Evolutionary conservation across 1,284 basidiomycete species (phyloP), one percentile per base, ranked within the genome.

Genomic region (Boletus semigastroideus): DNA sequence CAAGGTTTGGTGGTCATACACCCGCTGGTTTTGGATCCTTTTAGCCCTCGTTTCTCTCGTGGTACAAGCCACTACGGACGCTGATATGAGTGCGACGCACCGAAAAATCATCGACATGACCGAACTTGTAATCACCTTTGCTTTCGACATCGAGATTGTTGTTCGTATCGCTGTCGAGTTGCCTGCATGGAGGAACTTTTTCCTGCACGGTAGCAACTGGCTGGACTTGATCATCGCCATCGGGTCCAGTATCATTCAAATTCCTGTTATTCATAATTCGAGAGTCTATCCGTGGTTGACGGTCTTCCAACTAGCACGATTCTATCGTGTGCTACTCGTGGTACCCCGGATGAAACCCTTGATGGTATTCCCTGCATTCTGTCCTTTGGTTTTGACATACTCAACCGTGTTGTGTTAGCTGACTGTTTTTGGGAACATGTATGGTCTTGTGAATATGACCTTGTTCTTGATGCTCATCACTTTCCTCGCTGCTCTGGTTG

Each of bases 321-420:
- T 98, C 75, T 98, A 99, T 69, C 80, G 96, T 2, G 92, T 98
- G 33, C 95, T 98, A 62, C 70, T 98, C 39, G 89, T 87, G 41
- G 81, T 96, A 14, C 94, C 94, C 2, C 78, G 91, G 51, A 94
- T 94, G 90, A 83, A 82, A 54, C 84, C 85, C 4, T 72, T 93
- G 43, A 68, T 94, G 70, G 89, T 92, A 56, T 53, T 84, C 57
- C 48, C 50, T 53, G 34, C 28, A 20, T 28, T 17, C 22, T n/a
- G 11, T 39, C 4, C 30, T 22, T 46, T 45, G 16, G 17, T 22
- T 51, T 42, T 42, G 14, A 46, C 46, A 36, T 56, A 17, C n/a
- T 42, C 17, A 53, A 28, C 39, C 25, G 25, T 27, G 22, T 58
- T 46, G n/a, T 42, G 49, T 1, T 59, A 94, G 92, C 74, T 88